Conservation (phyloP, 2,329 filamentous ascomycete genomes). For the Aspergillus udagawae region DNA sequence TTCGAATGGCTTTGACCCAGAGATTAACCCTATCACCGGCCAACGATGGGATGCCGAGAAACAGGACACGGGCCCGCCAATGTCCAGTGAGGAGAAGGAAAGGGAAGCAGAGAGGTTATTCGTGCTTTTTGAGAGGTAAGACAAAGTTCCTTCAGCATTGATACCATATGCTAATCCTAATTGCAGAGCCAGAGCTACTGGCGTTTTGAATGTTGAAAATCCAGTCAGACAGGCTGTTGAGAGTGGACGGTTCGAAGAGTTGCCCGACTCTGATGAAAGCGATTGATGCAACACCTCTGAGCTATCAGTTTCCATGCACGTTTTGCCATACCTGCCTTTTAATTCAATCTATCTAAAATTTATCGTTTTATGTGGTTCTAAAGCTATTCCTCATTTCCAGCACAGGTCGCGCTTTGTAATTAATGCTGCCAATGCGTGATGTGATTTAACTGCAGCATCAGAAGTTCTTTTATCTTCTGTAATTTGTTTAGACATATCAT, state of each 20-base stretch:
- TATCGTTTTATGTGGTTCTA: not conserved
- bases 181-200: conserved; percentile 63
- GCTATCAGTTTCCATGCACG: not conserved
- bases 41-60: conserved; percentile 70
- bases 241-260: conserved; percentile 67
- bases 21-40: conserved; percentile 80
- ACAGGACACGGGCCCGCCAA: conserved; percentile 58
- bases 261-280: conserved; percentile 52
- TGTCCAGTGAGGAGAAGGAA: conserved; percentile 91
- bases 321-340: not conserved
- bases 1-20: conserved; percentile 17
- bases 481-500: not conserved
- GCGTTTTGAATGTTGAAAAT: conserved; percentile 73
- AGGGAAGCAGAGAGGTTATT: conserved; percentile 85
- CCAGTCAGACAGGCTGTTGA: conserved; percentile 67
- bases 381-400: not conserved
- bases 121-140: conserved; percentile 79
- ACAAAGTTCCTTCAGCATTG: not conserved
- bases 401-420: not conserved
- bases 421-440: not conserved
- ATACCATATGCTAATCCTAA: conserved; percentile 4
- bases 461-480: not conserved
- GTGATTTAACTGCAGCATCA: not conserved
- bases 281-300: conserved; percentile 16
- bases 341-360: not conserved